phyloP scores from a whole-genome alignment of 495 filamentous ascomycete genomes.

The Talaromyces liani region DNA sequence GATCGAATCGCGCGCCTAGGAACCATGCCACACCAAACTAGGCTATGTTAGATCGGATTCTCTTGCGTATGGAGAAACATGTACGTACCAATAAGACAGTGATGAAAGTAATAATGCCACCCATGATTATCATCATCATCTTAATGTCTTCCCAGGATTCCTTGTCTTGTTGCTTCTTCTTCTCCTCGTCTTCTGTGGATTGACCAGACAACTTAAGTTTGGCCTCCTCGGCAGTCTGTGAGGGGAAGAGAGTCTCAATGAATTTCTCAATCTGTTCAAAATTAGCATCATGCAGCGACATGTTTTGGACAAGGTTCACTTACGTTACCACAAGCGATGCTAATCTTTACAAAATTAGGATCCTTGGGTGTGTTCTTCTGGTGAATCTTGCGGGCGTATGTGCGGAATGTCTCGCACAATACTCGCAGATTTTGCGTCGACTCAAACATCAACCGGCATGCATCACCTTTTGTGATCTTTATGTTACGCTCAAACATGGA shows the following conservation, averaged over 20 bases:
- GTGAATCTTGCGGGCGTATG: slow-evolving; percentile 72
- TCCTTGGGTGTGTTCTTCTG: slow-evolving; percentile 93
- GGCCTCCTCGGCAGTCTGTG: slow-evolving; percentile 48
- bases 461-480: slow-evolving; percentile 94
- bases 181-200: slow-evolving; percentile 30
- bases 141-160: slow-evolving; percentile 51
- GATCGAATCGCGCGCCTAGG: slow-evolving; percentile 60
- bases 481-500: slow-evolving; percentile 79
- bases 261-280: slow-evolving; percentile 80
- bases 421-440: slow-evolving; percentile 81
- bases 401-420: slow-evolving; percentile 72
- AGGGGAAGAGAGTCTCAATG: slow-evolving; percentile 89
- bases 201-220: slow-evolving; percentile 31
- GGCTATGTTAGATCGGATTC: slow-evolving; percentile 9
- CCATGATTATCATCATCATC: slow-evolving; percentile 55
- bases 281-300: slow-evolving; percentile 10
- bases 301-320: slow-evolving; percentile 12
- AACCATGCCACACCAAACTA: slow-evolving; percentile 62
- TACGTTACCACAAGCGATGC: slow-evolving; percentile 83
- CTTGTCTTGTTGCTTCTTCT: slow-evolving; percentile 41
- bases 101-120: slow-evolving; percentile 52
- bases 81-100: slow-evolving; percentile 57
- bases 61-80: neutral
- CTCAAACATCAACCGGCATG: slow-evolving; percentile 84
- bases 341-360: slow-evolving; percentile 90